These are phyloP conservation scores for Anastatica hierochuntica DNA, from an alignment of 345 rosid species.

Conservation along the genomic window DNA sequence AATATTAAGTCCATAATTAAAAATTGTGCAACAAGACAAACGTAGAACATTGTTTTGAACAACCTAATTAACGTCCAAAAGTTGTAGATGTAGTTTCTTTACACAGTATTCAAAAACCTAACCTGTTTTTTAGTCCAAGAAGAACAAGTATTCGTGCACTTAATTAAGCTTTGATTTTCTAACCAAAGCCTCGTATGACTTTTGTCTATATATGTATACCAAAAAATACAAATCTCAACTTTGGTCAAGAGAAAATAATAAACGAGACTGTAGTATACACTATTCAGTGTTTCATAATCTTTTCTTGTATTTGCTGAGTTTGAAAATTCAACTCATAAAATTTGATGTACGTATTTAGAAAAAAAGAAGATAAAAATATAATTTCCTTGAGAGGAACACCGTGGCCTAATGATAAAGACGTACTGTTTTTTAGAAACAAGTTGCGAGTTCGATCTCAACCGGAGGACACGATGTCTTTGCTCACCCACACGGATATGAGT, in stretches of 20 bases:
- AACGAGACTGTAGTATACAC: neutral
- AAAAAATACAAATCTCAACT: neutral
- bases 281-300: neutral
- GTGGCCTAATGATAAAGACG: too few relatives aligned
- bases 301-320: too few relatives aligned
- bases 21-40: constrained; percentile 23
- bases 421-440: too few relatives aligned
- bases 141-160: constrained; percentile 26
- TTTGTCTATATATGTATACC: constrained; percentile 7
- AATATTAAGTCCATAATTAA: constrained; percentile 17
- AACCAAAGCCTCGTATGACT: constrained; percentile 3
- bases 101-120: constrained; percentile 32
- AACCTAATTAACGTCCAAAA: constrained; percentile 31
- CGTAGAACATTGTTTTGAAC: constrained; percentile 25
- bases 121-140: constrained; percentile 24
- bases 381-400: too few relatives aligned
- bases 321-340: neutral
- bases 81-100: constrained; percentile 23
- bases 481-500: too few relatives aligned
- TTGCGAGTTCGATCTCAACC: too few relatives aligned
- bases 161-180: constrained; percentile 21
- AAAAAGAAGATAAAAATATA: too few relatives aligned
- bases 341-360: too few relatives aligned
- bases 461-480: too few relatives aligned
- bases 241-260: constrained; percentile 1